A percentile compares a stretch with the other conserved stretches of the same genome.
Evolutionary conservation across 768 basidiomycete genomes (phyloP).

Genomic region (Hygrocybe punicea): DNA sequence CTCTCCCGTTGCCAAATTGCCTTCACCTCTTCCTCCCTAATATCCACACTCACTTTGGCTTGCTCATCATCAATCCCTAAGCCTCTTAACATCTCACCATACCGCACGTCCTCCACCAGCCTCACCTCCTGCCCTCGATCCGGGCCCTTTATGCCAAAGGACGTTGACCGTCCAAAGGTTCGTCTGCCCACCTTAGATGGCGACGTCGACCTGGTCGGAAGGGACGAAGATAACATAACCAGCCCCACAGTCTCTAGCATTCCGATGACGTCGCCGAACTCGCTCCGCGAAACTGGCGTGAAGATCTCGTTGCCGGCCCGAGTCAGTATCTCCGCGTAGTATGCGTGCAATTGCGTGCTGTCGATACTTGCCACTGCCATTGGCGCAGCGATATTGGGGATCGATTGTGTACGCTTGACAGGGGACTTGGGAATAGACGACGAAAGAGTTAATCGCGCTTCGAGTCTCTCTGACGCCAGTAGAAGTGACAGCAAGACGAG

Average conservation of each 20-base stretch:
- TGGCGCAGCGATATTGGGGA: conserved; percentile 25
- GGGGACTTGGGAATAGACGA: conserved; percentile 42
- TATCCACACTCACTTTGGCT: conserved; percentile 30
- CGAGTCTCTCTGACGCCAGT: conserved; percentile 60
- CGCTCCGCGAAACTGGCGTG: conserved; percentile 65
- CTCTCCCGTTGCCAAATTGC: conserved; percentile 55
- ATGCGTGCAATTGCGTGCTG: conserved; percentile 57
- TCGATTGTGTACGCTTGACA: conserved; percentile 49
- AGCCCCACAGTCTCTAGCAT: conserved; percentile 74
- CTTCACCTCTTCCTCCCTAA: conserved; percentile 49
- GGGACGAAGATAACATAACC: conserved; percentile 40
- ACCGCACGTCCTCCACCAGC: conserved; percentile 59
- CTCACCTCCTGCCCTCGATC: conserved; percentile 45
- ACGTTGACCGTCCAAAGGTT: conserved; percentile 53
- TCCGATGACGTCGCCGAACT: conserved; percentile 69
- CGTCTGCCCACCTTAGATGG: conserved; percentile 50
- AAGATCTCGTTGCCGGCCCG: conserved; percentile 53
- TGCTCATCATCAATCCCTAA: conserved; percentile 47
- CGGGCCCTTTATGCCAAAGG: conserved; percentile 44
- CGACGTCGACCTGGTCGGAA: conserved; percentile 26
- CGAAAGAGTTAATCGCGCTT: conserved; percentile 53
- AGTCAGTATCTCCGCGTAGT: conserved; percentile 58
- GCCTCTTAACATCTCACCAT: conserved; percentile 68
- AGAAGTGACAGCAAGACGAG: conserved; percentile 63
- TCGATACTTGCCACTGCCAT: conserved; percentile 39